These are phyloP conservation scores for Pythium dissimile DNA, from an alignment of 352 stramenopile genomes.

Conservation along the genomic window DNA sequence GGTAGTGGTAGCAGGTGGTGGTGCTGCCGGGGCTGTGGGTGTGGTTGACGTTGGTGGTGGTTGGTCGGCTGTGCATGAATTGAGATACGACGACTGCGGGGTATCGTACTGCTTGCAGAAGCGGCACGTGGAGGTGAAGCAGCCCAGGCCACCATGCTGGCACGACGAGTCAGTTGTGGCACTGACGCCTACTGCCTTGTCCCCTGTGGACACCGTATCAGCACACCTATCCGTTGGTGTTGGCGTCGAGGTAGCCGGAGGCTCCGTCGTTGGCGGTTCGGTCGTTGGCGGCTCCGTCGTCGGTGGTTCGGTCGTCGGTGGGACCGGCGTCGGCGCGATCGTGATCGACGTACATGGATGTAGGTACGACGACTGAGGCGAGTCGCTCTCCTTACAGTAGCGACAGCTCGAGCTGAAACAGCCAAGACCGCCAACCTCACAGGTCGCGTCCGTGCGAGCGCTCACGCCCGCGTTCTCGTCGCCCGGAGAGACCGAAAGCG, in stretches of 20 bases:
- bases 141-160: not conserved
- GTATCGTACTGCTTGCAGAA: conserved; percentile 2
- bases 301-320: not conserved
- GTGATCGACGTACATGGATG: not conserved
- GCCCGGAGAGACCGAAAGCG: not conserved
- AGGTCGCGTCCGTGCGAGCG: not conserved
- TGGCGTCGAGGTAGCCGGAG: not conserved
- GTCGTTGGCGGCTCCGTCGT: not conserved
- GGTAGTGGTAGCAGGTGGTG: not conserved
- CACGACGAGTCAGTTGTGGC: not conserved
- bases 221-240: not conserved
- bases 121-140: not conserved
- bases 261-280: not conserved
- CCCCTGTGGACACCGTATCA: not conserved
- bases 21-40: not conserved
- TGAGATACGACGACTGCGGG: not conserved
- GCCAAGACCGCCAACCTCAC: not conserved
- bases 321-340: no score
- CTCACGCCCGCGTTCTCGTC: not conserved
- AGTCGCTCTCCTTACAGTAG: not conserved
- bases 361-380: not conserved
- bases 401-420: not conserved
- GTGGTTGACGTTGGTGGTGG: no score
- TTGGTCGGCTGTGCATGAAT: not conserved
- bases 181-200: not conserved